These are phyloP conservation scores for Isochrysis galbana DNA, from an alignment of 78 protist genomes.

Conservation along the genomic window DNA sequence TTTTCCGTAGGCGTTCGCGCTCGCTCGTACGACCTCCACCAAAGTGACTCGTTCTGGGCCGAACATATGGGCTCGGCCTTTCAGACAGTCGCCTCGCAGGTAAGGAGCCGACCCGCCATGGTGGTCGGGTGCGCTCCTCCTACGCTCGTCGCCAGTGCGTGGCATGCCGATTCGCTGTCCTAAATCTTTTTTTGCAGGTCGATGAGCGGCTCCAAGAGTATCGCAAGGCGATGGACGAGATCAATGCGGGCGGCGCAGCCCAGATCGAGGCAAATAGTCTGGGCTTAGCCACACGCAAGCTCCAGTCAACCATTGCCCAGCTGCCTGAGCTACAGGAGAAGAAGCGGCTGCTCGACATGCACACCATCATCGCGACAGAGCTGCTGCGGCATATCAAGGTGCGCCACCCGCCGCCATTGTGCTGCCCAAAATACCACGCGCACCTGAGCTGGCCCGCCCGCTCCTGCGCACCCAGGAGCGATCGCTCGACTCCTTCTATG, in stretches of 20 bases:
- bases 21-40: not conserved
- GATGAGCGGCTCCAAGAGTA: slow-evolving; percentile 7
- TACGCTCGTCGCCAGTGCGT: too few species aligned
- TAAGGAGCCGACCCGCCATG: too few species aligned
- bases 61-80: slow-evolving; percentile 63
- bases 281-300: not conserved
- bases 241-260: not conserved
- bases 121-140: too few species aligned
- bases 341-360: slow-evolving; percentile 73
- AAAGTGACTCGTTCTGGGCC: slow-evolving; percentile 77
- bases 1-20: too few species aligned
- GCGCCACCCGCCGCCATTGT: too few species aligned
- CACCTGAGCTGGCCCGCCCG: not conserved
- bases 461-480: too few species aligned
- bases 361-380: slow-evolving; percentile 70
- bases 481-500: slow-evolving; percentile 62
- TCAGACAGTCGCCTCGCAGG: slow-evolving; percentile 70
- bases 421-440: too few species aligned
- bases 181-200: too few species aligned
- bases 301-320: not conserved
- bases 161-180: too few species aligned
- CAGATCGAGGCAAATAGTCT: not conserved
- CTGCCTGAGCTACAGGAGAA: slow-evolving; percentile 61
- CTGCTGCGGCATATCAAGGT: slow-evolving; percentile 60
- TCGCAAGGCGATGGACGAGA: slow-evolving; percentile 13